Conservation (phyloP, 768 basidiomycete genomes). For the Amanita exitialis region DNA sequence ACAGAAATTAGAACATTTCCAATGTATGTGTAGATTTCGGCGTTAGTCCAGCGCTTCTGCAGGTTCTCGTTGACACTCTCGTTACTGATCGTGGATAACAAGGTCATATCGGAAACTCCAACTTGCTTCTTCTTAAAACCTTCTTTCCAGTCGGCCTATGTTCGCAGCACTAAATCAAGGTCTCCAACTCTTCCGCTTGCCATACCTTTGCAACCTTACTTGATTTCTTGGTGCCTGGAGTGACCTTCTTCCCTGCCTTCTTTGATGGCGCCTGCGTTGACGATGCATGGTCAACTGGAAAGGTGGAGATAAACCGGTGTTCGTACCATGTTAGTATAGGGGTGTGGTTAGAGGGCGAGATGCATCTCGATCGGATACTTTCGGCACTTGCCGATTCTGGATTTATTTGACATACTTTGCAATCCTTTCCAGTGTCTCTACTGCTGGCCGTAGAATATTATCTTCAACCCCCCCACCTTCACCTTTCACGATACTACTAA, state of each 20-base stretch:
- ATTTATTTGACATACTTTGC: slow-evolving; percentile 8
- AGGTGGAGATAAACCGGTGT: neutral
- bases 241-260: slow-evolving; percentile 82
- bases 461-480: slow-evolving; percentile 21
- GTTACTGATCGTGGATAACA: slow-evolving; percentile 93
- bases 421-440: slow-evolving; percentile 37
- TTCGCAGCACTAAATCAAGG: neutral
- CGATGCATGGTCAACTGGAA: neutral
- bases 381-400: slow-evolving; percentile 6
- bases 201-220: slow-evolving; percentile 72
- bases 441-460: slow-evolving; percentile 35
- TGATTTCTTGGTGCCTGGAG: slow-evolving; percentile 52
- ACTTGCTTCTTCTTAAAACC: slow-evolving; percentile 99
- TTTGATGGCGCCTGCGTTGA: slow-evolving; percentile 66
- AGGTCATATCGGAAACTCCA: slow-evolving; percentile 97
- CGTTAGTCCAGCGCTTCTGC: slow-evolving; percentile 90
- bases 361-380: neutral
- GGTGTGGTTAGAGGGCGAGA: neutral
- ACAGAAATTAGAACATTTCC: slow-evolving; percentile 99
- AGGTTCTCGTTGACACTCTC: slow-evolving; percentile 97
- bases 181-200: neutral
- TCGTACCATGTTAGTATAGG: slow-evolving; percentile 12
- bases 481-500: slow-evolving; percentile 40
- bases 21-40: slow-evolving; percentile 98
- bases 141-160: slow-evolving; percentile 97